Conservation (phyloP, 306 rosid genomes). For the Vigna mungo region DNA sequence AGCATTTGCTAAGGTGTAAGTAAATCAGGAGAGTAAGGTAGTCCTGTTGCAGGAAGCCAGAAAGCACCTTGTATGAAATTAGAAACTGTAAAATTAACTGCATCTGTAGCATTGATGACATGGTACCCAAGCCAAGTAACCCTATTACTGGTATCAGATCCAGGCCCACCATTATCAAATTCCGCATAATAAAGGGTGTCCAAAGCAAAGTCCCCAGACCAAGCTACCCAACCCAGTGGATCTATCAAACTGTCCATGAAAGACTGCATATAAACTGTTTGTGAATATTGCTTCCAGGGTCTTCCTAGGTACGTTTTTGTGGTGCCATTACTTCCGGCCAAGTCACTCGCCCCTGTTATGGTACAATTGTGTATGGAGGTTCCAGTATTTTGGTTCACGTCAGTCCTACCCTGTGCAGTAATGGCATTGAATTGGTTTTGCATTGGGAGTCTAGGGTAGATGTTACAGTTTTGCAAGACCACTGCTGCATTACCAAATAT, state of each 20-base stretch:
- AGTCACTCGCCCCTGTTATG: constrained; percentile 50
- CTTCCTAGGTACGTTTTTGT: constrained; percentile 56
- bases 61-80: constrained; percentile 45
- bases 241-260: constrained; percentile 52
- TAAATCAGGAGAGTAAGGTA: constrained; percentile 47
- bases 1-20: background rate
- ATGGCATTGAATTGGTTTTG: constrained; percentile 51
- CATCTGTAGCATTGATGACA: constrained; percentile 29
- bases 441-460: constrained; percentile 53
- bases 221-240: constrained; percentile 56
- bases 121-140: constrained; percentile 57
- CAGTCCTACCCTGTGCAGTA: constrained; percentile 57
- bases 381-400: constrained; percentile 59
- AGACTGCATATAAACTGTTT: constrained; percentile 57
- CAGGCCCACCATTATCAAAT: constrained; percentile 52
- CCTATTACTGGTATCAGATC: constrained; percentile 42
- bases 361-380: constrained; percentile 51
- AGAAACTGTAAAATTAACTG: constrained; percentile 49
- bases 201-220: constrained; percentile 55
- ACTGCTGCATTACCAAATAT: constrained; percentile 63
- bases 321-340: constrained; percentile 29
- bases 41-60: constrained; percentile 53
- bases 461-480: constrained; percentile 57
- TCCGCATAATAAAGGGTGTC: constrained; percentile 57
- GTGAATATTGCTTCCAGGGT: constrained; percentile 58